Evolutionary conservation across 768 basidiomycete species (phyloP).

Genomic region (Coprinellus aureogranulatus): DNA sequence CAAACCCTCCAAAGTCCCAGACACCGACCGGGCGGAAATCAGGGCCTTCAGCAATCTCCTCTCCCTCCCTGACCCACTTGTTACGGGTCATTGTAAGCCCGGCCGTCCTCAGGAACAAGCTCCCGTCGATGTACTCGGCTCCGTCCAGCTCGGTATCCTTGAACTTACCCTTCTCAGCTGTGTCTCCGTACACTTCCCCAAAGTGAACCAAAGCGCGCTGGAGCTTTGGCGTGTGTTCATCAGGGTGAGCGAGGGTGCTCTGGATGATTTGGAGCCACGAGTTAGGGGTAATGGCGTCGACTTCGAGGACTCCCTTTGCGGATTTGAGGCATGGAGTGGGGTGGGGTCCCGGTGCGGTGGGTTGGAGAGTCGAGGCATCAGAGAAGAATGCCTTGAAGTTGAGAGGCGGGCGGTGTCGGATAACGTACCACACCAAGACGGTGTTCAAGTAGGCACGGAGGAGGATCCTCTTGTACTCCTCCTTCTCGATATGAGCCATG

Average conservation of each 20-base stretch:
- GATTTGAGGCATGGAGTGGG: slow-evolving; percentile 31
- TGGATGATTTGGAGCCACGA: slow-evolving; percentile 60
- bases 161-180: slow-evolving; percentile 5
- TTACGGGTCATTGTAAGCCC: slow-evolving; percentile 47
- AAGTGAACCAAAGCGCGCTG: slow-evolving; percentile 32
- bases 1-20: too few species aligned
- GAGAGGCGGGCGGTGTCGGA: slow-evolving; percentile 52
- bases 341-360: slow-evolving; percentile 17
- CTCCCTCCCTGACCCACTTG: slow-evolving; percentile 39
- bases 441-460: slow-evolving; percentile 59
- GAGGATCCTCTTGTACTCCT: slow-evolving; percentile 48
- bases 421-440: slow-evolving; percentile 53
- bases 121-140: slow-evolving; percentile 57
- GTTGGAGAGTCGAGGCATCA: not conserved
- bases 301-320: too few species aligned
- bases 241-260: slow-evolving; percentile 52
- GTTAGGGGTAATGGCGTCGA: slow-evolving; percentile 46
- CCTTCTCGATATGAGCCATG: slow-evolving; percentile 35
- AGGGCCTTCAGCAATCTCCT: slow-evolving; percentile 15
- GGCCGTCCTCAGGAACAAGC: slow-evolving; percentile 59
- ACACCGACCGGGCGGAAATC: too few species aligned
- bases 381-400: slow-evolving; percentile 50
- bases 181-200: too few species aligned
- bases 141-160: slow-evolving; percentile 39
- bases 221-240: slow-evolving; percentile 46